Evolutionary conservation across 1,139 yeast species (phyloP), one percentile per base, ranked within the genome.

Genomic region (Taphrina sp.): DNA sequence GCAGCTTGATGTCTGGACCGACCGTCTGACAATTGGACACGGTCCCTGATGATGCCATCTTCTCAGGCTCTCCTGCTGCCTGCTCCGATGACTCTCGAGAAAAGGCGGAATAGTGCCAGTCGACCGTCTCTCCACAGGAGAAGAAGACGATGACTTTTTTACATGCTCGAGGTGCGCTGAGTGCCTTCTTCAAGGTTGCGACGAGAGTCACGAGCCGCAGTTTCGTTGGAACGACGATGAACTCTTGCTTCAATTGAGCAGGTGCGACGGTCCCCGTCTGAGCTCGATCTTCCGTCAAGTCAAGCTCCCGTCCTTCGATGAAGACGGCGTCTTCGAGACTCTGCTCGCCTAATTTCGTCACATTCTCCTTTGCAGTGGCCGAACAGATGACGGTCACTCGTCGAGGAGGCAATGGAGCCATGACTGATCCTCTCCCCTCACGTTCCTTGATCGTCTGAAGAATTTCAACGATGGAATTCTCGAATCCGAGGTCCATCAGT

Each of bases 91-190:
- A 65, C 23, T 64, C 64, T 24, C 62, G 58, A 3, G 94, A 77
- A 64, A 90, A 82, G 0, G 81, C 83, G 51, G 80, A 79, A 68
- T 82, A 88, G 70, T 92, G 96, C 72, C 85, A 92, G 63, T 92
- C 89, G 20, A 94, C 97, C 12, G 96, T 85, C 66, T 92, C 97
- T 0, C 97, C 82, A 71, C 98, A 92, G 5, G 96, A 85, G 62
- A 89, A 78, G 69, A 92, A 92, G 0, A 94, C 90, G 67, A 92
- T 83, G 1, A 92, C 81, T 64, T 88, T 79, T 1, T 76, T 68
- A 3, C 64, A 63, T 1, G 70, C 67, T 34, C 39, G 42, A 2
- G 54, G 29, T 10, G 42, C 43, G n/a, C 31, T 34, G 19, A 46
- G 38, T 16, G 45, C 22, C 3, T 70, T 65, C 10, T 64, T 67